A percentile compares a stretch with the other conserved stretches of the same genome.
Conservation (phyloP, 2,329 filamentous ascomycete species). For the Pezicula carpinea region DNA sequence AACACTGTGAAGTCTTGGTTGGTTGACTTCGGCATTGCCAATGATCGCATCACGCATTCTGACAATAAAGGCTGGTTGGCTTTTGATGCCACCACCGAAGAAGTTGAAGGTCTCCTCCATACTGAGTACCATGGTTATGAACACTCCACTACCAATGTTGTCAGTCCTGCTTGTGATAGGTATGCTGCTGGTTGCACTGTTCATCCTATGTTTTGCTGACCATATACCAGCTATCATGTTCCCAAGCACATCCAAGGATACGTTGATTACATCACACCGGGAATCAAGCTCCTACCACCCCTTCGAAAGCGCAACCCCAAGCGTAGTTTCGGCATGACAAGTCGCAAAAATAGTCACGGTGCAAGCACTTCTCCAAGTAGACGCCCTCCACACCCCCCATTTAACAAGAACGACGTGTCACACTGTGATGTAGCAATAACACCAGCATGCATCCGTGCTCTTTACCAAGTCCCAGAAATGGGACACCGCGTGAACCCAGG, state of each 20-base stretch:
- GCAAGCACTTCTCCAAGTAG: too few species aligned
- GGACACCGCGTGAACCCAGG: background rate
- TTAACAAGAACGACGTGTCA: slow-evolving; percentile 2
- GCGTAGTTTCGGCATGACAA: slow-evolving; percentile 11
- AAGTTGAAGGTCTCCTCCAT: slow-evolving; percentile 30
- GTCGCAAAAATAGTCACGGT: too few species aligned
- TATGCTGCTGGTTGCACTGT: slow-evolving; percentile 14
- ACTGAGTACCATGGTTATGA: slow-evolving; percentile 32
- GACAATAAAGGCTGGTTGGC: slow-evolving; percentile 28
- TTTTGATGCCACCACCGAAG: slow-evolving; percentile 28
- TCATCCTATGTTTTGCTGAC: slow-evolving; percentile 13
- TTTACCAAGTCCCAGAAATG: slow-evolving; percentile 29
- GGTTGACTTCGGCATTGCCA: slow-evolving; percentile 25
- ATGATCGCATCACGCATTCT: slow-evolving; percentile 26
- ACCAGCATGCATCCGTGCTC: slow-evolving; percentile 22
- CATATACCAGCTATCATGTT: slow-evolving; percentile 32
- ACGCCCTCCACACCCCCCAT: slow-evolving; percentile 1
- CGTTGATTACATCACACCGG: slow-evolving; percentile 41
- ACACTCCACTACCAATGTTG: slow-evolving; percentile 24
- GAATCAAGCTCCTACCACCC: slow-evolving; percentile 29
- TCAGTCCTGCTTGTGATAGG: slow-evolving; percentile 30
- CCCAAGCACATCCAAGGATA: slow-evolving; percentile 36
- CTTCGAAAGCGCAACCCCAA: slow-evolving; percentile 6
- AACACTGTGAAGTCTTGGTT: slow-evolving; percentile 31
- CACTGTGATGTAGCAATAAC: slow-evolving; percentile 20